phyloP scores from a whole-genome alignment of 169 alveolate species.

The Cryptosporidium viatorum region DNA sequence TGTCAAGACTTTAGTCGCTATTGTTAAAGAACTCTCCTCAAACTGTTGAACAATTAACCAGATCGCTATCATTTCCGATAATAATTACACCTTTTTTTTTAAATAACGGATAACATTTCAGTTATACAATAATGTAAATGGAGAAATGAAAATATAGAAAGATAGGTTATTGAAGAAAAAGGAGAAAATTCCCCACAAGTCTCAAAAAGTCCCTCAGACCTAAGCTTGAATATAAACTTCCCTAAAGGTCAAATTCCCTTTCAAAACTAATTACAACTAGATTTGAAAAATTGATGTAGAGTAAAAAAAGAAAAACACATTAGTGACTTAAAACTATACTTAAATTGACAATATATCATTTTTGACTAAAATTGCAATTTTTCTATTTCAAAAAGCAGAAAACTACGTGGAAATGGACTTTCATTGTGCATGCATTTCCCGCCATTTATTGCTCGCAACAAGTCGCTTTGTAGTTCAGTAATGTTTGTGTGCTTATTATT shows the following conservation, averaged over 20 bases:
- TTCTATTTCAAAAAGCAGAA: background rate
- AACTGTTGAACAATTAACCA: background rate
- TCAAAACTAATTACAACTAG: no score
- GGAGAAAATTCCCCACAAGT: no score
- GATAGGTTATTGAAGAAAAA: no score
- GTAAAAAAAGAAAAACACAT: no score
- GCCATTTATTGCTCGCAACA: background rate
- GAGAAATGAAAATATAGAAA: background rate
- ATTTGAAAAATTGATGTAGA: no score
- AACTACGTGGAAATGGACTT: background rate
- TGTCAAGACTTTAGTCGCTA: conserved; percentile 81
- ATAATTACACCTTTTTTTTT: no score
- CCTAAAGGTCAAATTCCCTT: no score
- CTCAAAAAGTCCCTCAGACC: no score
- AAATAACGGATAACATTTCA: background rate
- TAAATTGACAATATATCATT: background rate
- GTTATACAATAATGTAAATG: no score
- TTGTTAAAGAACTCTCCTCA: conserved; percentile 38
- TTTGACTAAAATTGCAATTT: background rate
- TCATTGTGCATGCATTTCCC: background rate
- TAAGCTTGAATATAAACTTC: no score
- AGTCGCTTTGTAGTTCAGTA: no score
- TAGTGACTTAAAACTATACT: background rate
- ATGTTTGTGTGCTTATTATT: no score
- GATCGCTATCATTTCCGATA: background rate